Base-by-base conservation (phyloP, 306 rosid species). In the Quercus glauca region DNA sequence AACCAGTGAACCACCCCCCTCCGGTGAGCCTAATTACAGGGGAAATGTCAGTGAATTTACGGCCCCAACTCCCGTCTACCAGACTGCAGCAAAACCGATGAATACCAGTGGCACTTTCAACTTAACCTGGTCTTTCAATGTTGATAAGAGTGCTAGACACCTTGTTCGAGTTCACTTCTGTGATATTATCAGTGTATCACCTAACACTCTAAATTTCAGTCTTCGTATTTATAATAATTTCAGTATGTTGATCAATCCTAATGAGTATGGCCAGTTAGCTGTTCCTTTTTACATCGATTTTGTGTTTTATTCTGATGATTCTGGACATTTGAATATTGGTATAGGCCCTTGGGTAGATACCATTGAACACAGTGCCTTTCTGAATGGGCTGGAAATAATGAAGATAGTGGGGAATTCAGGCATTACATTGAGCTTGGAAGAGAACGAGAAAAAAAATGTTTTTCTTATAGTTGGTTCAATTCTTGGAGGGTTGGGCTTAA, bases 321-420 rank as follows among this genome's bases (percentile, higher is more conserved):
- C 73, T 60, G 83, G 77, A 51, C 14, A 11, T 12, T 4, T 84
- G 43, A 63, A 67, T 37, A 80, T 90, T 23, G 60, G 87, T 67
- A 45, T 86, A 55, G 79, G 78, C 53, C 76, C 71, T 73, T 3
- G 17, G 28, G 3, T 0, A 8, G 5, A 0, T 2, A 6, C 18
- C 8, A 10, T 0, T 1, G 10, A 0, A 12, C 15, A 0, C 2
- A 58, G n/a, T 61, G 86, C 87, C 33, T 88, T 25, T 77, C 51
- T 90, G 23, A 90, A 90, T 55, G 92, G 92, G 70, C 37, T 86
- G 4, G 88, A 90, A 78, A 80, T 83, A 21, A 77, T 85, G 78
- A 80, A 83, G 79, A 78, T 74, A 10, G 19, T 75, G 75, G 69
- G 58, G 11, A 74, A 35, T 25, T 33, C 29, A 3, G 79, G 52